Conservation (phyloP, 768 basidiomycete species). For the Pluteus cervinus region DNA sequence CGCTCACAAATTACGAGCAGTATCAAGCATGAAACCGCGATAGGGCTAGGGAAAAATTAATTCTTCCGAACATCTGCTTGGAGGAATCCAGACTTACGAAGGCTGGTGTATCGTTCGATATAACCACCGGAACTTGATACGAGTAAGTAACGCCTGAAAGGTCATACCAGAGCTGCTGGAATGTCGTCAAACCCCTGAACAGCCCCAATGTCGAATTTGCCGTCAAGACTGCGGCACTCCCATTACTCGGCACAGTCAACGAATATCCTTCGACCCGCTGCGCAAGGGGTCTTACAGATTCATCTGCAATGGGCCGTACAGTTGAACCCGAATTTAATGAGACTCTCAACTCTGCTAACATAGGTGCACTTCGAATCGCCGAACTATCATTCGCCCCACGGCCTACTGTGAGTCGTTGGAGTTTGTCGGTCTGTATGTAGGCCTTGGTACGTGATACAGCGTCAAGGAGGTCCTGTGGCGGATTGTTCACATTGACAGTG, state of each 20-base stretch:
- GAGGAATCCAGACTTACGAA: slow-evolving; percentile 39
- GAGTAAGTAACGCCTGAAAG: slow-evolving; percentile 41
- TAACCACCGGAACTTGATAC: slow-evolving; percentile 48
- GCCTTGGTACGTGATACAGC: slow-evolving; percentile 45
- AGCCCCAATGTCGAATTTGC: slow-evolving; percentile 66
- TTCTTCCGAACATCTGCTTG: too few species aligned
- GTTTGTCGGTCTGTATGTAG: slow-evolving; percentile 45
- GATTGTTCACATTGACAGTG: slow-evolving; percentile 28
- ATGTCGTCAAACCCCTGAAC: slow-evolving; percentile 71
- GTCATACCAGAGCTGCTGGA: slow-evolving; percentile 64
- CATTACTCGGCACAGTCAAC: slow-evolving; percentile 47
- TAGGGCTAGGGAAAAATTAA: too few species aligned
- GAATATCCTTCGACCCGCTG: slow-evolving; percentile 55
- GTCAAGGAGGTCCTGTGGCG: slow-evolving; percentile 52
- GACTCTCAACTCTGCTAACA: slow-evolving; percentile 38
- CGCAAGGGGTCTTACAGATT: slow-evolving; percentile 43
- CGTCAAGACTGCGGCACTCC: slow-evolving; percentile 43
- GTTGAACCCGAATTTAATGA: slow-evolving; percentile 23
- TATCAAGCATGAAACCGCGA: slow-evolving; percentile 68
- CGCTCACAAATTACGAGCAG: slow-evolving; percentile 55
- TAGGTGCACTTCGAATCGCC: slow-evolving; percentile 31
- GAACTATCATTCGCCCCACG: slow-evolving; percentile 45
- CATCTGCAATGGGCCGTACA: slow-evolving; percentile 42
- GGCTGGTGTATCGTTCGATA: slow-evolving; percentile 53
- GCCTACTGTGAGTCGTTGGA: slow-evolving; percentile 52